These are phyloP conservation scores for Nevesoporus exiguus DNA, from an alignment of 768 basidiomycete species.

Conservation along the genomic window DNA sequence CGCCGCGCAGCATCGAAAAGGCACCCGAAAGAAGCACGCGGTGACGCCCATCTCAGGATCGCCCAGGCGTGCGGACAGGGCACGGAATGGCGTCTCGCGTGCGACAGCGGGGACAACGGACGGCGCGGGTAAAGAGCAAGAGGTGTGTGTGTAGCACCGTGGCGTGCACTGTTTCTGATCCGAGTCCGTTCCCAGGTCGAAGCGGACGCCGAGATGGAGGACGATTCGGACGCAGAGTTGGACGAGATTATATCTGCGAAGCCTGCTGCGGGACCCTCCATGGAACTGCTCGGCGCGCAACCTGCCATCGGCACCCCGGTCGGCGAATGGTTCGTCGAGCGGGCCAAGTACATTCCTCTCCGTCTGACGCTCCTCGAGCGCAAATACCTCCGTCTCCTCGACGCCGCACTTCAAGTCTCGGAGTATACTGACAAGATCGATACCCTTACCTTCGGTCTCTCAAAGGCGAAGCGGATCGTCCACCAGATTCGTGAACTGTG, in stretches of 20 bases:
- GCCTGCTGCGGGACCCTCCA: slow-evolving; percentile 16
- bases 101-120: background rate
- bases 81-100: slow-evolving; percentile 11
- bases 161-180: slow-evolving; percentile 4
- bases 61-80: slow-evolving; percentile 6
- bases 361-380: slow-evolving; percentile 73
- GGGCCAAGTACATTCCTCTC: slow-evolving; percentile 76
- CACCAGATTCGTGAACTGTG: slow-evolving; percentile 84
- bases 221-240: slow-evolving; percentile 36
- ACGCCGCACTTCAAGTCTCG: slow-evolving; percentile 79
- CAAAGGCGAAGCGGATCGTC: slow-evolving; percentile 85
- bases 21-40: slow-evolving; percentile 63
- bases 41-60: slow-evolving; percentile 42
- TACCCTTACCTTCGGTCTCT: slow-evolving; percentile 70
- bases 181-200: slow-evolving; percentile 19
- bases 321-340: slow-evolving; percentile 84
- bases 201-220: slow-evolving; percentile 36
- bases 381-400: slow-evolving; percentile 80
- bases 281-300: slow-evolving; percentile 49
- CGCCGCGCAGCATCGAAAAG: slow-evolving; percentile 80
- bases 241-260: slow-evolving; percentile 34
- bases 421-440: slow-evolving; percentile 93
- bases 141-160: slow-evolving; percentile 18
- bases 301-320: slow-evolving; percentile 58
- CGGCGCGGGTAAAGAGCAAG: slow-evolving; percentile 6